Evolutionary conservation across 2,329 filamentous ascomycete genomes (phyloP), one percentile per base, ranked within the genome.

Genomic region (Fusarium acutatum): DNA sequence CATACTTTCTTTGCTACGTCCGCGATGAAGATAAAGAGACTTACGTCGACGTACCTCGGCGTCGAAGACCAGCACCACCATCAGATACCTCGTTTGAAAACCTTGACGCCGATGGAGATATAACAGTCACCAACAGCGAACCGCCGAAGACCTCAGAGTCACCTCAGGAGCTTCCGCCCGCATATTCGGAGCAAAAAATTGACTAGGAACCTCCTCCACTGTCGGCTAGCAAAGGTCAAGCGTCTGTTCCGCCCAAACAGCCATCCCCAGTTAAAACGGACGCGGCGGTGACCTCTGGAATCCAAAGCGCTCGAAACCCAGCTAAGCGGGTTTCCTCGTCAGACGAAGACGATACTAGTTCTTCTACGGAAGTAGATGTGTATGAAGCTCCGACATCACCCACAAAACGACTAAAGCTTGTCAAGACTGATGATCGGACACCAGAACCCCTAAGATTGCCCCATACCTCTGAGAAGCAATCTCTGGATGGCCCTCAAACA

Each of bases 1-100:
- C 94, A 5, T 95, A 94, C 79, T 94, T 93, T 79, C 87, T 96
- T 28, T 94, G 95, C 46, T 97, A 97, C 77, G 91, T 97, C n/a
- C 87, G 89, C 47, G 92, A 93, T 59, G 84, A 89, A 38, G 83
- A 89, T 75, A 91, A 91, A 77, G 85, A 90, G 49, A 81, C 88
- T 12, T 81, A 86, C 52, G 86, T 88, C 30, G 81, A 84, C 54
- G 83, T 87, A 5, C 86, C 86, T 4, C 82, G 83, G 62, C 82
- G 86, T 37, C 73, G 77, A 49, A 72, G 72, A 32, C 75, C 74
- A 13, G 32, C 71, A 11, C 44, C 71, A 18, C 15, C 59, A 49
- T 43, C 67, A 17, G 64, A 74, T 58, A 46, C 46, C 12, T 57
- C 67, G n/a, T 49, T 50, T 18, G 61, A 60, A 41, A 47, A 22